Conservation (phyloP, 2,329 filamentous ascomycete genomes). For the Pseudogymnoascus sp. region DNA sequence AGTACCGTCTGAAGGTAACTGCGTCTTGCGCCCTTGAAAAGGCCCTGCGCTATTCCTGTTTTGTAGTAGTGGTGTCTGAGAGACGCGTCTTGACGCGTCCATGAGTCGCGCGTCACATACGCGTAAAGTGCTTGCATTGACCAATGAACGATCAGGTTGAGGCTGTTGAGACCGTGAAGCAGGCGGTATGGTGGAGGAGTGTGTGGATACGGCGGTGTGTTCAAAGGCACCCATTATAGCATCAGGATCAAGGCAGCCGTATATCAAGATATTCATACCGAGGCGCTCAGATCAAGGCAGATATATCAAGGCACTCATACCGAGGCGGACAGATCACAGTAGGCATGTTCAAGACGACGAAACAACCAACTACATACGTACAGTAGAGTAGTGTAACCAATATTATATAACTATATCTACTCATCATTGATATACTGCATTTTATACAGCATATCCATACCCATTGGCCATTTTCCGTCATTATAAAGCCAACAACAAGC, state of each 20-base stretch:
- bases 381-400: not conserved
- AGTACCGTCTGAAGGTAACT: not conserved
- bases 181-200: constrained; percentile 23
- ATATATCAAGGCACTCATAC: not conserved
- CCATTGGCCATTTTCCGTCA: not conserved
- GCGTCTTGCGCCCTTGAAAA: not conserved
- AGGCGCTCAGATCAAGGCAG: not conserved
- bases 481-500: not conserved
- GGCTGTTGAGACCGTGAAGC: constrained; percentile 21
- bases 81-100: not conserved
- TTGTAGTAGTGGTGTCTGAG: not conserved
- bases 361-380: not conserved
- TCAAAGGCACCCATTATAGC: not conserved
- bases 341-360: not conserved
- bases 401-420: not conserved
- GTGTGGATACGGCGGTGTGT: constrained; percentile 35
- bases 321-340: not conserved
- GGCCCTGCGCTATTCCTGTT: not conserved
- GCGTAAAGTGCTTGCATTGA: not conserved
- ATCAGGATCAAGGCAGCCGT: not conserved
- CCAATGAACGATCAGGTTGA: constrained; percentile 26
- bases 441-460: not conserved
- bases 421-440: not conserved
- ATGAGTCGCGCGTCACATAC: not conserved
- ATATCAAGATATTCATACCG: not conserved